Conservation (phyloP, 768 basidiomycete species). For the Xanthoconium stramineum region DNA sequence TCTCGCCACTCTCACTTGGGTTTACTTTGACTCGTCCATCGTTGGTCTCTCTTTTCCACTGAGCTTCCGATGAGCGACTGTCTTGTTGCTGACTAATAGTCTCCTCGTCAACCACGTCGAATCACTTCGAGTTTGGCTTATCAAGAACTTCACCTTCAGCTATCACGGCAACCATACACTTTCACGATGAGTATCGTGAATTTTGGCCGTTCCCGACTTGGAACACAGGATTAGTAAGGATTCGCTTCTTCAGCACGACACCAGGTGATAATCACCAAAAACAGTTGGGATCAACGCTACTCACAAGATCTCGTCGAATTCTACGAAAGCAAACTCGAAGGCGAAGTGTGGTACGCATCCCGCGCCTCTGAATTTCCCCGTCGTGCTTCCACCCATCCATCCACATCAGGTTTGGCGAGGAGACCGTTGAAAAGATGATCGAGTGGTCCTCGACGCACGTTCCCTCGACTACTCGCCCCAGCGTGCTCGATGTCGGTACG, state of each 20-base stretch:
- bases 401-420: constrained; percentile 70
- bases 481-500: constrained; percentile 71
- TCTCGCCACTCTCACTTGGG: constrained; percentile 10
- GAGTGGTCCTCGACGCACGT: constrained; percentile 61
- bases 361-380: not conserved
- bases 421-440: constrained; percentile 76
- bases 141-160: not conserved
- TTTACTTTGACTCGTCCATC: not conserved
- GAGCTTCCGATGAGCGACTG: not conserved
- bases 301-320: constrained; percentile 68
- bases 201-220: constrained; percentile 69
- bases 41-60: not conserved
- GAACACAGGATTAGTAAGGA: constrained; percentile 74
- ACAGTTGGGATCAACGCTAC: constrained; percentile 79
- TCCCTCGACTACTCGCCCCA: constrained; percentile 45
- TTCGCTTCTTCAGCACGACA: not conserved
- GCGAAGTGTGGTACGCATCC: constrained; percentile 70
- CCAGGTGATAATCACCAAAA: not conserved
- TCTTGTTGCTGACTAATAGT: constrained; percentile 22
- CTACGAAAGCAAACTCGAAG: constrained; percentile 76
- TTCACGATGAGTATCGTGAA: constrained; percentile 37
- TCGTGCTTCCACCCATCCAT: not conserved
- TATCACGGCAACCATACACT: not conserved
- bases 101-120: too few species aligned
- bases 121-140: too few species aligned